Evolutionary conservation across 2,329 filamentous ascomycete species (phyloP).

Genomic region (Mollisiaceae sp.): DNA sequence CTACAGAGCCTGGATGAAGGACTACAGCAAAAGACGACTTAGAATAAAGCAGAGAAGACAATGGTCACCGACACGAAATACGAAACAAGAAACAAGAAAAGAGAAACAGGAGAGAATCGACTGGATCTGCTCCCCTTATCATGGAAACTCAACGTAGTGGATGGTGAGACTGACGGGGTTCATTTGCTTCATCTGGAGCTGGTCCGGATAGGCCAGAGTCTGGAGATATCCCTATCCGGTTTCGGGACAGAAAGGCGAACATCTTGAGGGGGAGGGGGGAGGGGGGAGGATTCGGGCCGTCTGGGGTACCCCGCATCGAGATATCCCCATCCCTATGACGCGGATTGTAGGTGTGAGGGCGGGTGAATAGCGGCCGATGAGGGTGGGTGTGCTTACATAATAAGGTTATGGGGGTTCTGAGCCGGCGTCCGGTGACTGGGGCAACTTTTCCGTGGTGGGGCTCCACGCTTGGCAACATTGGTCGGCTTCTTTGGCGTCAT

Average conservation of each 20-base stretch:
- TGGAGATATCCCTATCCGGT: conserved; percentile 25
- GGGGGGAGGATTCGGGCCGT: background rate
- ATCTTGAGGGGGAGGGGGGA: background rate
- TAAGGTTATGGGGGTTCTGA: conserved; percentile 9
- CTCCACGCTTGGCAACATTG: conserved; percentile 1
- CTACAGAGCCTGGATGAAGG: background rate
- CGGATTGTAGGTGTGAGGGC: background rate
- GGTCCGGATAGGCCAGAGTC: conserved; percentile 20
- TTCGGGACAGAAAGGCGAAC: conserved; percentile 28
- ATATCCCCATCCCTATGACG: background rate
- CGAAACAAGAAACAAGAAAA: background rate
- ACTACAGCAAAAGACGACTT: background rate
- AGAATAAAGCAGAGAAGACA: background rate
- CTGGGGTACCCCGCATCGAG: background rate
- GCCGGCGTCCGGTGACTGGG: conserved; percentile 17
- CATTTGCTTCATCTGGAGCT: conserved; percentile 21
- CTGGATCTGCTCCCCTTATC: background rate
- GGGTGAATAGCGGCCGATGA: background rate
- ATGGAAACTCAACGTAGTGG: conserved; percentile 3
- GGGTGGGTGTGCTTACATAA: background rate
- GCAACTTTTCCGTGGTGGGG: background rate
- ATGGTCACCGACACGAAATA: background rate
- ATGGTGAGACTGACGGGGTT: conserved; percentile 12
- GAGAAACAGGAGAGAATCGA: background rate
- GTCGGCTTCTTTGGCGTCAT: background rate